Evolutionary conservation across 805 yeast species (phyloP), one percentile per base, ranked within the genome.

Genomic region (Starmera amethionina): DNA sequence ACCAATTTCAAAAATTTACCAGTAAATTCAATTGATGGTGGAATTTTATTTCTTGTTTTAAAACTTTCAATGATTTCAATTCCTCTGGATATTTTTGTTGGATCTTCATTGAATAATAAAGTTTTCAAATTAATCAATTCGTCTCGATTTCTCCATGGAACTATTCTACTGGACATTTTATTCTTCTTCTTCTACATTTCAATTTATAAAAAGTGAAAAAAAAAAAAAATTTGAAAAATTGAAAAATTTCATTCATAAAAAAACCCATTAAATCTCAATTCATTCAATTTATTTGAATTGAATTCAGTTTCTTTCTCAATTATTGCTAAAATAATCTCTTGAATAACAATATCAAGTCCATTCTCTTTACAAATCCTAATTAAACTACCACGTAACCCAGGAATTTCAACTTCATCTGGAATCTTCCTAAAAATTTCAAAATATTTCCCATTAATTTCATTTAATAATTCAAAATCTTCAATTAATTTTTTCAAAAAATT

Each of bases 401-500:
- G 75, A 37, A 90, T 77, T 43, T 72, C 70, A 49, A 79, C 68
- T 27, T 74, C 68, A 9, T 64, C 60, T 0, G 90, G 84, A 43
- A 89, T 80, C 28, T 76, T 63, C 42, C 71, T 65, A 29, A 89
- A 65, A 12, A 89, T 80, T 2, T 75, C 73, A 8, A 22, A 7
- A 7, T 22, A 7, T 22, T 22, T 22, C 3, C 18, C 18, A 22
- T 22, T 22, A 4, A 93, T 86, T 49, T 79, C 82, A 32, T 76
- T 69, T 35, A 70, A 69, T 38, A 71, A 78, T 46, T 82, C 85
- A 1, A 84, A 77, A 40, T 75, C 67, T 42, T 82, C 80, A 41
- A 93, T 69, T 37, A 90, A 64, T 7, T 83, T 82, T 44, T 76
- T 75, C 34, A 90, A 80, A 53, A 86, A 88, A n/a, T 67, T 67